Base-by-base conservation (phyloP, 345 rosid species). In the Luvunga scandens region DNA sequence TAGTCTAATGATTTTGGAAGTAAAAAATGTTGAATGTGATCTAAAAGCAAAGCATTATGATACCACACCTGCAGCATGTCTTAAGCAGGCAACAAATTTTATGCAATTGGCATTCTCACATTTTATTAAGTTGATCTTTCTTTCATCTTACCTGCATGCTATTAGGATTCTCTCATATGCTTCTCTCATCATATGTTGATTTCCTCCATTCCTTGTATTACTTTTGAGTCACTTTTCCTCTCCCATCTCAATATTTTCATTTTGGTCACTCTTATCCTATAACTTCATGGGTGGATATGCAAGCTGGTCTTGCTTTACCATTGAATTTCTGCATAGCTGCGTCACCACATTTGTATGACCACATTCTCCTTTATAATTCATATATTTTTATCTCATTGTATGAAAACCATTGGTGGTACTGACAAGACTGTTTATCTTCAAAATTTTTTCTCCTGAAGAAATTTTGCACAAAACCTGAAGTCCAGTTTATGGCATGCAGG, bases 401-500 rank as follows among this genome's bases (percentile, higher is more conserved):
- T 38, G 71, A 21, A 67, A 67, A 67, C n/a, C 9, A 39, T n/a
- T 65, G 69, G 24, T 31, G n/a, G 19, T 63, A 4, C 0, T 31
- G 24, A 31, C 13, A 2, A 31, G 7, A 6, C 12, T 16, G 39
- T 30, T 65, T 14, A 33, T 21, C 27, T 18, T 25, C 27, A 3
- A 8, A 42, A 39, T 13, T 13, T 2, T 24, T 25, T 57, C 66
- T 71, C 66, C 24, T 65, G 14, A 79, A 39, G 24, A 61, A 16
- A 27, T 73, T 39, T 73, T 66, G 61, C 9, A 3, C 28, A 42
- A 59, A 9, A 33, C 0, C 8, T 36, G 27, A 60, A 42, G 24
- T 21, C 55, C 69, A 50, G 25, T 71, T 30, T n/a, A 5, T 62
- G 67, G 25, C 71, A 81, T 87, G 81, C 84, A 96, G 99, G 85